Evolutionary conservation across 441 rosid genomes (phyloP), one percentile per base, ranked within the genome.

Genomic region (Eruca vesicaria): DNA sequence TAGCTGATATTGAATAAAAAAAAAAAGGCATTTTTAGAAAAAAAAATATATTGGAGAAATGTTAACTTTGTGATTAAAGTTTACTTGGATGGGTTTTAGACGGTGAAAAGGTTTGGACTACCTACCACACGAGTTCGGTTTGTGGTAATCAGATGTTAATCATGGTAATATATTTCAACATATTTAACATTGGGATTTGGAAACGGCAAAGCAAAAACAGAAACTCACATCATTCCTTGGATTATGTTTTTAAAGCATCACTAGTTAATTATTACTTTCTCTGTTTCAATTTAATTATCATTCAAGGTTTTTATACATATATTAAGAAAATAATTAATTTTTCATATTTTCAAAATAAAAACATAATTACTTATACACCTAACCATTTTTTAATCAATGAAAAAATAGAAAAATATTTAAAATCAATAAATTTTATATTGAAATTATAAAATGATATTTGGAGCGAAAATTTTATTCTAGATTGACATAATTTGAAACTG

Each of bases 181-280:
- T n/a, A 5, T 56, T 65, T 29, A 20, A 65, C 62, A 59, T 67
- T 32, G 67, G 71, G 59, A 73, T 73, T n/a, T 41, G 77, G 28
- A 35, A 43, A 21, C 56, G 11, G n/a, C 45, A 43, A 43, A 73
- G 19, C 18, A 29, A 57, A 52, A 73, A 71, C 56, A 36, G 38
- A 52, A 63, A 29, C 71, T 64, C 28, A 29, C 10, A 29, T 65
- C 23, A 56, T 73, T 73, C 48, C 4, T 14, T 38, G 41, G 35
- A 29, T 65, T 65, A 4, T 38, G 8, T 56, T 16, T 56, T n/a
- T 7, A 63, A 72, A 55, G 43, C 16, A 63, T 59, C 50, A n/a
- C n/a, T n/a, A 2, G 5, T 58, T 41, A 41, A 41, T 23, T 71
- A 72, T 23, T 10, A 23, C 26, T 23, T 3, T 3, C 1, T 23